A percentile compares a stretch with the other conserved stretches of the same genome.
Conservation (phyloP, 495 filamentous ascomycete genomes). For the Oidiodendron maius region DNA sequence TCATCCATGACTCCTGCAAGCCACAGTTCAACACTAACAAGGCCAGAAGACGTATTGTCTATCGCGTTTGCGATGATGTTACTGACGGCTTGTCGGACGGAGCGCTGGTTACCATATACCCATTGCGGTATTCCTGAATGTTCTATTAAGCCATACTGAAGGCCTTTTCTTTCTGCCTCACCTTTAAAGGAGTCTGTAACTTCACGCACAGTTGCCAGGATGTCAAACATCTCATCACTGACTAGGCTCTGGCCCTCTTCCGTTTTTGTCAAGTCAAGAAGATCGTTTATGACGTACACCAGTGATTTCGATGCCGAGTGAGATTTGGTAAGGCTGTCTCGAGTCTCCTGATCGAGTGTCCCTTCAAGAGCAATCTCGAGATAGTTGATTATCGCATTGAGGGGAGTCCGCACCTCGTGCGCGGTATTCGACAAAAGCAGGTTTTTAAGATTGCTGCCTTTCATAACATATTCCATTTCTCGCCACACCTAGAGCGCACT, state of each 20-base stretch:
- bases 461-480: conserved; percentile 80
- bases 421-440: conserved; percentile 87
- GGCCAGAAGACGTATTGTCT: conserved; percentile 68
- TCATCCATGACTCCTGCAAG: conserved; percentile 24
- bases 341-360: conserved; percentile 70
- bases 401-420: conserved; percentile 88
- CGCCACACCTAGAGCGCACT: conserved; percentile 72
- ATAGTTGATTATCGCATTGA: conserved; percentile 97
- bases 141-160: conserved; percentile 60
- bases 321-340: conserved; percentile 80
- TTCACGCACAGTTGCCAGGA: conserved; percentile 66
- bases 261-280: conserved; percentile 85
- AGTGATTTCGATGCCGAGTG: conserved; percentile 95
- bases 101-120: conserved; percentile 75
- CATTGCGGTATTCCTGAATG: conserved; percentile 63
- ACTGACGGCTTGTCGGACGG: conserved; percentile 71
- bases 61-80: conserved; percentile 87
- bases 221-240: conserved; percentile 76
- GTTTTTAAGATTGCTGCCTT: conserved; percentile 70
- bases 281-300: conserved; percentile 94
- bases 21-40: conserved; percentile 66
- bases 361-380: conserved; percentile 91
- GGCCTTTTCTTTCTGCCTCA: conserved; percentile 70
- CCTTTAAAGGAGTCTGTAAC: conserved; percentile 67
- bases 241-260: conserved; percentile 77